Conservation (phyloP, 2,329 filamentous ascomycete species). For the Pseudogymnoascus sp. region DNA sequence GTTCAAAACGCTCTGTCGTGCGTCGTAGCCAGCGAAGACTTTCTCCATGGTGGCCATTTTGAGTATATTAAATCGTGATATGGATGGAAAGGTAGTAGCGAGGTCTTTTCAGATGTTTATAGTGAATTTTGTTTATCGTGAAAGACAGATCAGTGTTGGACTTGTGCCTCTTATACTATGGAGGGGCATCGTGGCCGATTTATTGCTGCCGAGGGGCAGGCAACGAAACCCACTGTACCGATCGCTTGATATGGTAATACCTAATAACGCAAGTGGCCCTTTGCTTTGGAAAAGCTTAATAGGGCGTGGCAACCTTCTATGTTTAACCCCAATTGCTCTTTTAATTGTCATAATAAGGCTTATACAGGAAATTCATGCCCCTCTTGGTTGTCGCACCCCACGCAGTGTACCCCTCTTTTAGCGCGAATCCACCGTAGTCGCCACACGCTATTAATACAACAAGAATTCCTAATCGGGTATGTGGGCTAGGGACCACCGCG, state of each 20-base stretch:
- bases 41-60: slow-evolving; percentile 38
- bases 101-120: not conserved
- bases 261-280: not conserved
- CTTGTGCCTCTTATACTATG: not conserved
- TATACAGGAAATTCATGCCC: not conserved
- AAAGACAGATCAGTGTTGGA: not conserved
- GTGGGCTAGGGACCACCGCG: not conserved
- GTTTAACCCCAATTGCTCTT: not conserved
- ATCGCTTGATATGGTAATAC: slow-evolving; percentile 6
- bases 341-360: not conserved
- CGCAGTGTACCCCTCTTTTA: not conserved
- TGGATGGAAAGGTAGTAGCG: not conserved
- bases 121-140: not conserved
- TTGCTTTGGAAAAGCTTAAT: not conserved
- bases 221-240: not conserved
- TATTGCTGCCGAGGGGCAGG: not conserved
- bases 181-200: not conserved
- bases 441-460: not conserved
- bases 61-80: not conserved
- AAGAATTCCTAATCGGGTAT: slow-evolving; percentile 1
- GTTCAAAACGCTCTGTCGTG: slow-evolving; percentile 27
- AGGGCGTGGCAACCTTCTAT: not conserved
- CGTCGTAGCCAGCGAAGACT: slow-evolving; percentile 33
- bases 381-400: not conserved
- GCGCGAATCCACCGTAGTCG: not conserved